A percentile compares a stretch with the other conserved stretches of the same genome.
phyloP scores from a whole-genome alignment of 371 early-diverging fungal genomes.

The Mucor indicus region DNA sequence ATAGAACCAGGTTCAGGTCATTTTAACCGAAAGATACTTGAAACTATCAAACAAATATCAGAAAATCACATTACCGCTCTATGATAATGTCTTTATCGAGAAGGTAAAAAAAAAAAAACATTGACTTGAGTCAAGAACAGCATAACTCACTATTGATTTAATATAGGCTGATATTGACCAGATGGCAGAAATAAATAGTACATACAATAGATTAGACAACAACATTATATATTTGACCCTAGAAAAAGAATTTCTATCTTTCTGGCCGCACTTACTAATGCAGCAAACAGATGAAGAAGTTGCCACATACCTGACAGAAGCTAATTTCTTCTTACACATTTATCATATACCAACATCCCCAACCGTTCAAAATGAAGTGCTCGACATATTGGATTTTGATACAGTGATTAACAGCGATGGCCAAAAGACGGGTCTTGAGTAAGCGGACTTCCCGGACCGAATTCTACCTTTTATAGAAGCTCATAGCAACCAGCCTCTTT shows the following conservation, averaged over 20 bases:
- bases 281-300: constrained; percentile 12
- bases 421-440: constrained; percentile 22
- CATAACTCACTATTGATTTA: neutral
- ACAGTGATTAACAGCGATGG: constrained; percentile 18
- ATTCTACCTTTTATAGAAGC: neutral
- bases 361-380: no score
- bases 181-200: constrained; percentile 4
- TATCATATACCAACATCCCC: no score
- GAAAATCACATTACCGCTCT: constrained; percentile 9
- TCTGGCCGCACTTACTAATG: constrained; percentile 16
- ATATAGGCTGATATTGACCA: constrained; percentile 6
- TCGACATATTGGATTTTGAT: constrained; percentile 18
- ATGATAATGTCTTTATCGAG: neutral
- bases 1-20: constrained; percentile 8
- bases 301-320: neutral
- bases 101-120: constrained; percentile 8
- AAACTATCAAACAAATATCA: constrained; percentile 1
- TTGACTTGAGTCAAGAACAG: neutral
- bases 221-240: constrained; percentile 5
- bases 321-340: constrained; percentile 4
- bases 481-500: no score
- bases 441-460: constrained; percentile 19
- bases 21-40: constrained; percentile 1
- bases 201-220: no score
- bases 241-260: constrained; percentile 5